Base-by-base conservation (phyloP, 2,329 filamentous ascomycete species). In the Ustulina deusta region DNA sequence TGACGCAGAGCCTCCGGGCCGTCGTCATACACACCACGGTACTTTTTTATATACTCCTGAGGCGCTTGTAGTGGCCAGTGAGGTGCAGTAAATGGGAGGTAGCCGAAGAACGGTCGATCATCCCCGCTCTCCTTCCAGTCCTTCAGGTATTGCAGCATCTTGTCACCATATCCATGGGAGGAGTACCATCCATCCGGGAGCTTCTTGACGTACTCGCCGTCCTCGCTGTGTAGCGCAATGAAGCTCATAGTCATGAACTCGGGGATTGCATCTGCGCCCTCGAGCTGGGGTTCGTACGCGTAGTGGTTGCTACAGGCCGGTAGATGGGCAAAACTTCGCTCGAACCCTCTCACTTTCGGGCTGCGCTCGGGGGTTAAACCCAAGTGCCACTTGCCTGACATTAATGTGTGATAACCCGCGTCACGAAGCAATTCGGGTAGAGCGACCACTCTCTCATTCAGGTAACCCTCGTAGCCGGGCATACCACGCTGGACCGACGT, bases 41-140 rank as follows among this genome's bases (percentile, higher is more conserved):
- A 90, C 70, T 88, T 86, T 20, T 82, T 80, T 49, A 86, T 83
- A 61, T 85, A 84, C 66, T 87, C 83, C 58, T 80, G 76, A 0
- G 87, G 86, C 0, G 86, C 86, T 71, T 90, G 88, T 6, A 90
- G 77, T 1, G 88, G 88, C 88, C 88, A 90, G 70, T 90, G 87
- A 1, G 87, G 87, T 0, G 87, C 88, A 0, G 87, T 87, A 74
- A 89, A 90, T 1, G 87, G 86, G 2, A 87, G 79, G 73, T 89
- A 89, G 1, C 79, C 86, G 72, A 89, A 90, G 79, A 90, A 89
- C 0, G 87, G 84, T 55, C 76, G 69, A 4, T 78, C 71, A 13
- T 78, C 74, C 1, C 73, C 72, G 6, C 65, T 77, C 66, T 72
- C 78, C 67, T 74, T 82, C 78, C 85, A 82, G 56, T 85, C 83